A percentile compares a stretch with the other conserved stretches of the same genome.
These are phyloP conservation scores for Linnemannia exigua DNA, from an alignment of 192 early-diverging fungal species.

Conservation along the genomic window DNA sequence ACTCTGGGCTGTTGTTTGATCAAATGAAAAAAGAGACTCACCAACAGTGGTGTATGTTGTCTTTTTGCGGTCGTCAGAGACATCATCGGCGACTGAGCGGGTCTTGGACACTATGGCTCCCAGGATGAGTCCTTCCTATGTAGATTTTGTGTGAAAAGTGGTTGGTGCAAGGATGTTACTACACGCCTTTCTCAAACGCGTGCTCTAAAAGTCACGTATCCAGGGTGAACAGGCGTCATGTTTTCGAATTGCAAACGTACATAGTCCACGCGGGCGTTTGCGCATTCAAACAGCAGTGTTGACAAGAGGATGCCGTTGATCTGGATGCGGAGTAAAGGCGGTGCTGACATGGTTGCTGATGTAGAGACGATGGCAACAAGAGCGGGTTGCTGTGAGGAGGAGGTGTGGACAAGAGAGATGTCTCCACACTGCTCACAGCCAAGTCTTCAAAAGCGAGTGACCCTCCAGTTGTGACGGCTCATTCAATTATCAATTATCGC, in stretches of 20 bases:
- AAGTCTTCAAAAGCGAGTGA: background rate
- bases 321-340: slow-evolving; percentile 34
- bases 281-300: slow-evolving; percentile 49
- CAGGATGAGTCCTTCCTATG: slow-evolving; percentile 46
- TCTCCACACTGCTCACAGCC: background rate
- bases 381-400: too few species aligned
- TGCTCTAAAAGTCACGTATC: background rate
- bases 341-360: slow-evolving; percentile 13
- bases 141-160: background rate
- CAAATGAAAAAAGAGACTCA: background rate
- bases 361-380: background rate
- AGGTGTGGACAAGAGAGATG: background rate
- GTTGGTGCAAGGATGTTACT: background rate
- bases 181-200: background rate
- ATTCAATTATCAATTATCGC: background rate
- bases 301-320: slow-evolving; percentile 51
- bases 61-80: slow-evolving; percentile 38
- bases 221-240: background rate
- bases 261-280: slow-evolving; percentile 52
- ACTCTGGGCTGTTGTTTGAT: background rate
- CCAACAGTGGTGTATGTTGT: slow-evolving; percentile 41
- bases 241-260: slow-evolving; percentile 1
- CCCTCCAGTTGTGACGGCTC: background rate
- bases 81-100: slow-evolving; percentile 43
- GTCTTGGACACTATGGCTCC: slow-evolving; percentile 35